Evolutionary conservation across 139 green algal species (phyloP), one percentile per base, ranked within the genome.

Genomic region (Tetradesmus lagerheimii): DNA sequence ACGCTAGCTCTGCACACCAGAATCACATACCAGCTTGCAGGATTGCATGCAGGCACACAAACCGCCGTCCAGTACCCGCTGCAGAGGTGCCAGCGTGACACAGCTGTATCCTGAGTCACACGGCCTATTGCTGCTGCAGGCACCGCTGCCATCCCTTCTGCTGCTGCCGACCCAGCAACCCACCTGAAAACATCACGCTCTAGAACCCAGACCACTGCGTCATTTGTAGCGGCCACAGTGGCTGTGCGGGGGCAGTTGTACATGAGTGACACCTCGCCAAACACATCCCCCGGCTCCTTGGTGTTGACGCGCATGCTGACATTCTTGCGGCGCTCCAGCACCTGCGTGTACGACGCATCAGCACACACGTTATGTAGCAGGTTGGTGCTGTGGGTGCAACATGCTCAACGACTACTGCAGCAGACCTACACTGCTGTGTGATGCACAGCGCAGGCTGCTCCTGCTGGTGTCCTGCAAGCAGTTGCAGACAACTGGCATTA

Each of bases 131-230:
- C n/a, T n/a, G n/a, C n/a, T n/a, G n/a, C n/a, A n/a, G n/a, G n/a
- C n/a, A n/a, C n/a, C n/a, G n/a, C n/a, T n/a, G n/a, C n/a, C n/a
- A 31, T 20, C 66, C 16, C 66, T n/a, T 20, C 57, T 71, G 57
- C 57, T 71, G 57, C 57, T 71, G 57, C 25, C 23, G 31, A 71
- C 57, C 43, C 80, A 86, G 2, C 12, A 31, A 18, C 86, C 0
- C 81, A 94, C 91, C 94, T 94, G 93, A 99, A 98, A 1, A 93
- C 89, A 39, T 97, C 93, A 23, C 97, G 94, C 85, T 98, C 96
- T 78, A 99, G 93, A 39, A 99, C 97, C 95, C 95, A 99, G 11
- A 99, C 97, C 20, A 93, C 93, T 3, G 95, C 93, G 87, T 97
- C 90, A 45, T 94, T 94, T 0, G 95, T 98, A 38, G 97, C 97